Base-by-base conservation (phyloP, 176 grass and related monocot species). In the Cenchrus americanus region DNA sequence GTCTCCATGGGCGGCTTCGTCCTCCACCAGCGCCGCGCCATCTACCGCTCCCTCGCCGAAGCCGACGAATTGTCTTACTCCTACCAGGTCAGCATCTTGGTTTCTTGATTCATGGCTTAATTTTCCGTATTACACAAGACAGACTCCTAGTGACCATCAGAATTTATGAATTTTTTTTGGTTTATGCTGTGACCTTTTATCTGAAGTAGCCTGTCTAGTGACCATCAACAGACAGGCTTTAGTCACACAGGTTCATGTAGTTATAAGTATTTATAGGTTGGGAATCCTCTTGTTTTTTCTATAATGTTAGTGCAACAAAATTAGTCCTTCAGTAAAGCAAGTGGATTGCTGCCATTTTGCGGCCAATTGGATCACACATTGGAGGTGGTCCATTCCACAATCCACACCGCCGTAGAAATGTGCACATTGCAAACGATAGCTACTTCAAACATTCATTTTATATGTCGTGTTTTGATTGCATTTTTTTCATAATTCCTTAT, bases 1-100 rank as follows among this genome's bases (percentile, higher is more conserved):
- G 80, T 87, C 46, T 87, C 85, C 89, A 90, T 90, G 80, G 80
- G 85, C 1, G 80, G 80, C 23, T 87, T 57, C 80, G 85, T 91
- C 34, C 80, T 91, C 62, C 89, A 90, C 76, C 85, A 90, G 76
- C 85, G 75, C 34, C 89, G 80, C 76, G 17, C 75, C 53, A 87
- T 90, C 75, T 80, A 87, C 80, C 75, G 84, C 52, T 76, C 84
- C 53, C 80, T 90, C 55, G 84, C 80, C 54, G 84, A 79, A 48
- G 62, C 74, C 10, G 84, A 83, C 18, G 69, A 50, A 7, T 32
- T 62, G 10, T 24, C 54, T 54, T 79, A 62, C 62, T 8, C 46
- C 44, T 90, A 84, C 6, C 84, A 84, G 89, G 89, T 90, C 69
- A 5, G 69, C 14, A 23, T 68, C 53, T 75, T 75, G 57, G 50